Conservation (phyloP, 129 eudicot genomes). For the Centrapalus pauciflorus region DNA sequence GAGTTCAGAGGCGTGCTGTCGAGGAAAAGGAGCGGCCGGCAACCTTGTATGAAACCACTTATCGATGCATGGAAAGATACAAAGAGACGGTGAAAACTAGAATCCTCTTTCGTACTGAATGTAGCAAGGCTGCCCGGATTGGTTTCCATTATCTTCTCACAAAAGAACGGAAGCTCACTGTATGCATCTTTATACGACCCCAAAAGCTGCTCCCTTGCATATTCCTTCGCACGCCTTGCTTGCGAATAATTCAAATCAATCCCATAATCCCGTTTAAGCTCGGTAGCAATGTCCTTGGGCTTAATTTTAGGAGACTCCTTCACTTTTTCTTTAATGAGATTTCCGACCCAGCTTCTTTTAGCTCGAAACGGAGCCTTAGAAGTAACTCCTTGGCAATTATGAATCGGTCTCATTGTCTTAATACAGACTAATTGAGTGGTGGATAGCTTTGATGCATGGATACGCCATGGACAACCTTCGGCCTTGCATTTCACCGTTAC, state of each 20-base stretch:
- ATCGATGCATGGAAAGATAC: slow-evolving; percentile 52
- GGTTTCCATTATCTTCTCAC: slow-evolving; percentile 54
- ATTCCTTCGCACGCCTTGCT: slow-evolving; percentile 45
- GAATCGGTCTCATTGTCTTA: slow-evolving; percentile 37
- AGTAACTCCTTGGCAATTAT: slow-evolving; percentile 46
- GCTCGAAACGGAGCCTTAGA: slow-evolving; percentile 42
- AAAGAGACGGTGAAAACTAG: slow-evolving; percentile 55
- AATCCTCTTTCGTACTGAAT: slow-evolving; percentile 54
- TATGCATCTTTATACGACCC: slow-evolving; percentile 55
- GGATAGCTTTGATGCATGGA: slow-evolving; percentile 45
- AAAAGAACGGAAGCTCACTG: slow-evolving; percentile 39
- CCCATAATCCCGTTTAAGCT: slow-evolving; percentile 49
- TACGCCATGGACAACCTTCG: slow-evolving; percentile 53
- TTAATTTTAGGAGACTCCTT: slow-evolving; percentile 44
- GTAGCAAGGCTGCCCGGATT: slow-evolving; percentile 54
- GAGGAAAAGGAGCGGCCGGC: slow-evolving; percentile 54
- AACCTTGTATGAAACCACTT: slow-evolving; percentile 50
- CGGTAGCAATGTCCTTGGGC: slow-evolving; percentile 47
- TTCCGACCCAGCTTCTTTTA: slow-evolving; percentile 47
- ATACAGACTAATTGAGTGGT: slow-evolving; percentile 47
- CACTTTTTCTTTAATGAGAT: slow-evolving; percentile 48
- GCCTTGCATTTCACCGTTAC: slow-evolving; percentile 46
- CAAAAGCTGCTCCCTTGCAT: slow-evolving; percentile 43
- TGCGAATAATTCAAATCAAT: slow-evolving; percentile 49
- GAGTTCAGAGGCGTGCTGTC: slow-evolving; percentile 49